A percentile compares a stretch with the other conserved stretches of the same genome.
Conservation (phyloP, 2,329 filamentous ascomycete species). For the Xylariaceae sp. region DNA sequence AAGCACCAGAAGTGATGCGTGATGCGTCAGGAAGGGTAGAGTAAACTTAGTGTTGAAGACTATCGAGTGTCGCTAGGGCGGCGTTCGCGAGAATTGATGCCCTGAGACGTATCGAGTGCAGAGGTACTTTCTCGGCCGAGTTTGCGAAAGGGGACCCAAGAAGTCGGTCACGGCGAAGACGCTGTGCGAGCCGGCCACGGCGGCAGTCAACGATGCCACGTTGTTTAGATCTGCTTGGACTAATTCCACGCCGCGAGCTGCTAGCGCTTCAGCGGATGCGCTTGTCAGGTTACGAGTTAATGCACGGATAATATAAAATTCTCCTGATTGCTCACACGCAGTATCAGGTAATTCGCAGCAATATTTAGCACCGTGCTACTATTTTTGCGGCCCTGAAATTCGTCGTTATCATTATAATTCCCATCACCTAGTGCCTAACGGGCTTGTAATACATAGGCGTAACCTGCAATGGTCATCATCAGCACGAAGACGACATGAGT, state of each 20-base stretch:
- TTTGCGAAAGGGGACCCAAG: slow-evolving; percentile 2
- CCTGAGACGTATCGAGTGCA: slow-evolving; percentile 5
- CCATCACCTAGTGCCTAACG: too few species aligned
- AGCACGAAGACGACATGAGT: too few species aligned
- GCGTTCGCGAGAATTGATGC: slow-evolving; percentile 10
- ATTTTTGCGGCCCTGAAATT: too few species aligned
- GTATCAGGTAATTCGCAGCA: too few species aligned
- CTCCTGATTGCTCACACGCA: too few species aligned
- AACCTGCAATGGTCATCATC: too few species aligned
- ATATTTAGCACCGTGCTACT: too few species aligned
- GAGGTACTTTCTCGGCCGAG: slow-evolving; percentile 1
- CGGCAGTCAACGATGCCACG: background rate
- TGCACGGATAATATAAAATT: background rate
- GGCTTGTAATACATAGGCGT: too few species aligned
- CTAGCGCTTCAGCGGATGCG: slow-evolving; percentile 1
- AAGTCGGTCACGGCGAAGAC: slow-evolving; percentile 14
- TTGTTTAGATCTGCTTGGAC: background rate
- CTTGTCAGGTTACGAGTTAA: slow-evolving; percentile 5
- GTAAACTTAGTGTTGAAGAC: slow-evolving; percentile 13
- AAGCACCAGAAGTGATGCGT: slow-evolving; percentile 6
- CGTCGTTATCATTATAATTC: too few species aligned
- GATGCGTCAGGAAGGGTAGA: slow-evolving; percentile 13
- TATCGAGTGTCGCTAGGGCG: background rate
- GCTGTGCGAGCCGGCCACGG: background rate
- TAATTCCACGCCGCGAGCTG: background rate